Base-by-base conservation (phyloP, 345 rosid genomes). In the Bruguiera sexangula region DNA sequence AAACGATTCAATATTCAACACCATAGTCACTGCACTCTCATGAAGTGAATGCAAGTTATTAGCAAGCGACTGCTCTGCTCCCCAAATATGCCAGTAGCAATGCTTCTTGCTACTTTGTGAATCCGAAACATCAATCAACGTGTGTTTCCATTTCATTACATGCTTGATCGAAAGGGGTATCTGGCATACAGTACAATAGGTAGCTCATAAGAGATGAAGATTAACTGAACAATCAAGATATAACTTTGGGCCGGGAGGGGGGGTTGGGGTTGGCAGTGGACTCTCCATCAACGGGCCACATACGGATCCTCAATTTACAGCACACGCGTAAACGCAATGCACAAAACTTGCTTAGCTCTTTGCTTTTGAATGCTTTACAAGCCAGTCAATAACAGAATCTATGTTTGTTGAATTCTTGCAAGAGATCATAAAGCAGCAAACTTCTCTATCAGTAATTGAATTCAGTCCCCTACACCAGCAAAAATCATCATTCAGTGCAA, bases 381-480 rank as follows among this genome's bases (percentile, higher is more conserved):
- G 91, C 94, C 91, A 88, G 63, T 88, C 89, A 62, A 86, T 85
- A 69, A 88, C 91, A 1, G 84, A 65, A 36, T 86, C 94, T 30
- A 88, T 88, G 82, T 86, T 88, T 76, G 89, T 80, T 1, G 88
- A 86, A 82, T 86, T 86, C 81, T 86, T 88, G 83, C 94, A 88
- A 0, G 94, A 88, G 67, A 86, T 85, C 94, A 86, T 81, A 73
- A 71, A 86, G 82, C 91, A 85, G 37, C 89, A 86, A 46, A 85
- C 91, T 80, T 83, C 89, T 79, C 89, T 83, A 63, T 81, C 85
- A 0, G 83, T 75, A n/a, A 88, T 86, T 8, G 86, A 82, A 29
- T 67, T 78, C 59, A 88, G 82, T 27, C 80, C 91, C 94, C 91
- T 88, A 85, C 66, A 79, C 29, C 60, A 16, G 6, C 16, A 56